Evolutionary conservation across 495 filamentous ascomycete genomes (phyloP).

Genomic region (Podospora appendiculata): DNA sequence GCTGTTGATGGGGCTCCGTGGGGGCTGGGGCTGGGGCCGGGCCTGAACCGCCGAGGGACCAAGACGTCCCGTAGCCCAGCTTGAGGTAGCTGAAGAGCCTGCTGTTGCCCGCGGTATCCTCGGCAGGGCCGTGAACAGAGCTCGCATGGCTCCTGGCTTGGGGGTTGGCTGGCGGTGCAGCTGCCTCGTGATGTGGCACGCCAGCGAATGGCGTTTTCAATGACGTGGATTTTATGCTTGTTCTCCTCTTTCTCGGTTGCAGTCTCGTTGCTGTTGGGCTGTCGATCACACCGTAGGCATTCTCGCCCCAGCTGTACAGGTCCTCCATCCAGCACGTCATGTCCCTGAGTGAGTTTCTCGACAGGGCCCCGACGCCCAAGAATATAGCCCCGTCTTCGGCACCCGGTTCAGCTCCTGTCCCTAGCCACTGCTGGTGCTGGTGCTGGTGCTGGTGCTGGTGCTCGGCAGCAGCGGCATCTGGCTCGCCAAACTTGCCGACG

Average conservation of each 20-base stretch:
- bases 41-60: constrained; percentile 32
- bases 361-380: constrained; percentile 63
- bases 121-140: background rate
- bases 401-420: constrained; percentile 50
- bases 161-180: background rate
- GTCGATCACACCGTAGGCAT: constrained; percentile 73
- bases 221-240: background rate
- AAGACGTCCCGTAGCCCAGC: constrained; percentile 49
- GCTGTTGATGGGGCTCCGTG: background rate
- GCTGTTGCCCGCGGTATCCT: constrained; percentile 21
- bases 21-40: background rate
- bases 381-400: constrained; percentile 79
- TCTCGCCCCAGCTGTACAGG: constrained; percentile 66
- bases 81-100: constrained; percentile 44
- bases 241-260: constrained; percentile 22
- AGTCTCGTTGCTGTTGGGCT: constrained; percentile 50
- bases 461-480: constrained; percentile 10
- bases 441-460: no score
- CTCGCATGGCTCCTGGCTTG: background rate
- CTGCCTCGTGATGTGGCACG: background rate
- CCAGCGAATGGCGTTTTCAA: background rate
- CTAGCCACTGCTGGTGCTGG: constrained; percentile 52
- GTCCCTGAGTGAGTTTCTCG: constrained; percentile 53
- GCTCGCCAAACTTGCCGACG: constrained; percentile 75
- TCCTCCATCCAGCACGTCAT: constrained; percentile 78